Conservation (phyloP, 768 basidiomycete genomes). For the Wakefieldia striispora region DNA sequence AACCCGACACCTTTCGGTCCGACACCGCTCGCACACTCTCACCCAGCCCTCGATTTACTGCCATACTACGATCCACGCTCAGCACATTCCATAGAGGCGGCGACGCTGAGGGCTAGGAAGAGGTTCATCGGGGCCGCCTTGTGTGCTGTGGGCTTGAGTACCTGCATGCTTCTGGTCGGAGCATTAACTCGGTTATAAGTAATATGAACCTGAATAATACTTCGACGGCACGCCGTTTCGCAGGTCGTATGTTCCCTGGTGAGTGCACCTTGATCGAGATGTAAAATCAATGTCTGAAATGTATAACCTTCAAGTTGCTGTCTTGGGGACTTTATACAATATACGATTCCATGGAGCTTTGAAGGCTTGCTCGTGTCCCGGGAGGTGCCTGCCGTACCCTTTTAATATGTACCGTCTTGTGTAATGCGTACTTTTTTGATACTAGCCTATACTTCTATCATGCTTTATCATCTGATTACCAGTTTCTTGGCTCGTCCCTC, state of each 20-base stretch:
- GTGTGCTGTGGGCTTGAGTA: conserved; percentile 37
- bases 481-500: neutral
- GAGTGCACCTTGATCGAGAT: neutral
- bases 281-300: neutral
- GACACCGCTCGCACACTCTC: conserved; percentile 38
- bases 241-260: neutral
- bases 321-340: neutral
- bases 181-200: conserved; percentile 16
- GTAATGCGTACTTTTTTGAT: neutral
- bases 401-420: neutral
- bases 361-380: too few species aligned
- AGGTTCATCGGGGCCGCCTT: conserved; percentile 42
- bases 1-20: conserved; percentile 34
- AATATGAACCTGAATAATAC: neutral
- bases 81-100: conserved; percentile 36
- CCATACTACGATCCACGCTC: conserved; percentile 46
- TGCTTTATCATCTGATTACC: neutral
- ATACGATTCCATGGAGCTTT: neutral
- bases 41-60: conserved; percentile 33
- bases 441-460: neutral
- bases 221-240: neutral
- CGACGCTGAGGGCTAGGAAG: conserved; percentile 39
- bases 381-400: too few species aligned
- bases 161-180: conserved; percentile 28
- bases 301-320: neutral